These are phyloP conservation scores for Neurospora africana DNA, from an alignment of 495 filamentous ascomycete genomes.

Conservation along the genomic window DNA sequence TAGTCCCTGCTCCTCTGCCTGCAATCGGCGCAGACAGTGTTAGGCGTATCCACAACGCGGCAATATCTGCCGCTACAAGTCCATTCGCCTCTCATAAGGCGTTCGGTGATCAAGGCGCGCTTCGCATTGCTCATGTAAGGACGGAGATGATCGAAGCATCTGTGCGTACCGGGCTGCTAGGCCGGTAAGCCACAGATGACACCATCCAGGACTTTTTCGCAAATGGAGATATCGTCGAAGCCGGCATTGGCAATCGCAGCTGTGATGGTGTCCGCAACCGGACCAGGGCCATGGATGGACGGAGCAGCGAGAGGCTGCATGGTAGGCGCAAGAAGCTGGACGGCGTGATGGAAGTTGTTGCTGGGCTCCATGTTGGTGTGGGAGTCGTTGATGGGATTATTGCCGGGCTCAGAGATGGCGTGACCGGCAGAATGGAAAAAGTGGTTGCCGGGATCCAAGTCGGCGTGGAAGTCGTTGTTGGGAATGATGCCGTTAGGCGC, in stretches of 20 bases:
- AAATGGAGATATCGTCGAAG: not conserved
- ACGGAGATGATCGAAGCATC: too few species aligned
- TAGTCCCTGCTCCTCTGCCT: too few species aligned
- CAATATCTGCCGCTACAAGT: not conserved
- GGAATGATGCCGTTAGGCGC: too few species aligned
- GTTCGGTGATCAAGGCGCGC: not conserved
- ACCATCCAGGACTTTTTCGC: not conserved
- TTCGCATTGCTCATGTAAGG: not conserved
- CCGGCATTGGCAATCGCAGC: not conserved
- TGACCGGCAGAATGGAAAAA: too few species aligned
- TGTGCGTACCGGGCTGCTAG: not conserved
- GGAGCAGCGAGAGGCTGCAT: not conserved
- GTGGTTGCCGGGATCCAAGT: too few species aligned
- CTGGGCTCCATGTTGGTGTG: too few species aligned
- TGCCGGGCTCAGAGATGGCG: too few species aligned
- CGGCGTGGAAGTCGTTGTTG: too few species aligned
- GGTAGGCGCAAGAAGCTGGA: too few species aligned
- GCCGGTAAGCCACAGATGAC: too few species aligned
- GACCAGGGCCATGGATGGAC: not conserved
- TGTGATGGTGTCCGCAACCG: not conserved
- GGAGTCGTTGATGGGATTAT: too few species aligned
- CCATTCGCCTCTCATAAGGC: not conserved
- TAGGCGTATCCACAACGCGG: fast-evolving
- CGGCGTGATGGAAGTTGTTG: not conserved
- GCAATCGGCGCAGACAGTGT: not conserved